Base-by-base conservation (phyloP, 129 eudicot species). In the Gnaphalium uliginosum region DNA sequence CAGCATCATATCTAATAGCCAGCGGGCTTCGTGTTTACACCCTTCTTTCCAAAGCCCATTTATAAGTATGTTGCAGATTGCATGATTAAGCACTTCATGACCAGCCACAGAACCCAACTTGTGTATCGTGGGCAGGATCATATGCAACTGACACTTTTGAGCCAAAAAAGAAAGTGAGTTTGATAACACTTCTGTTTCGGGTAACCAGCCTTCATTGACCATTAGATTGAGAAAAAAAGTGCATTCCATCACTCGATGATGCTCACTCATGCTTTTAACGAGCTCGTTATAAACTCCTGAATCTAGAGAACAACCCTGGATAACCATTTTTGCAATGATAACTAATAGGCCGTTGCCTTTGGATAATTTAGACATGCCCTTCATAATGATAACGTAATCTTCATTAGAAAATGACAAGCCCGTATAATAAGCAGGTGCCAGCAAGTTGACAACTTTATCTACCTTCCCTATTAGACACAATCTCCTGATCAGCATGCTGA, bases 41-140 rank as follows among this genome's bases (percentile, higher is more conserved):
- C 93, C 97, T 83, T 89, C 96, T 70, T 83, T 83, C 89, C 87
- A 89, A 21, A 89, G 82, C 25, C 93, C 86, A 71, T 76, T 74
- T 23, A 89, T 79, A 33, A 92, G 79, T 7, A 77, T 23, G 65
- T 82, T 83, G 74, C 77, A 85, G 56, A 80, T 81, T 17, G 76
- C 61, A 43, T 85, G 83, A 79, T 79, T 88, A 48, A 87, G 67
- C 75, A 87, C 74, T 54, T 86, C 79, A 69, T 66, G 33, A 48
- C 73, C 68, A 37, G 69, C 71, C 37, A 80, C 30, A 37, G 51
- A 74, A 21, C 79, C 18, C 82, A 84, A 43, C 33, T 80, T 82
- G 62, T 81, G 76, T 66, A 91, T 68, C 6, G 75, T 33, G 15
- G 63, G 50, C 58, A 82, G 72, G 26, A 87, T 72, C 73, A 5